Evolutionary conservation across 306 rosid genomes (phyloP).

Genomic region (Nissolia schottii): DNA sequence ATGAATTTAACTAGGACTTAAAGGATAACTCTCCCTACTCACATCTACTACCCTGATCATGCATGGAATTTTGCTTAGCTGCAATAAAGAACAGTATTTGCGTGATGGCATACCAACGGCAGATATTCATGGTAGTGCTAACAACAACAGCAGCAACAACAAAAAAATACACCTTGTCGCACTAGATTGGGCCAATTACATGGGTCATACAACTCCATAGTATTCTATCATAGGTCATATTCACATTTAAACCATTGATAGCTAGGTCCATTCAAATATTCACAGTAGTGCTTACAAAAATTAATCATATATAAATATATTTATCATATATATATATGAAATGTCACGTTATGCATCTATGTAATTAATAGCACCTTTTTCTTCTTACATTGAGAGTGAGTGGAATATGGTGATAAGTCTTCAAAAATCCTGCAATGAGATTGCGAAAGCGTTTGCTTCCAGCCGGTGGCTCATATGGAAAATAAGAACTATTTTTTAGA

Average conservation of each 20-base stretch:
- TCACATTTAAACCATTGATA: too few relatives aligned
- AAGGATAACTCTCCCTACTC: neutral
- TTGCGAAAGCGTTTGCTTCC: conserved; percentile 86
- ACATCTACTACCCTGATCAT: neutral
- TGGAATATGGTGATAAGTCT: conserved; percentile 92
- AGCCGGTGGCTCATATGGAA: conserved; percentile 92
- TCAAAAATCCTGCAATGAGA: conserved; percentile 88
- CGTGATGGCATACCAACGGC: neutral
- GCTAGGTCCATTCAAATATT: too few relatives aligned
- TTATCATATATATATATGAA: too few relatives aligned
- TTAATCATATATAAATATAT: too few relatives aligned
- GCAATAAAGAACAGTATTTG: conserved; percentile 14
- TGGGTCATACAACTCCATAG: too few relatives aligned
- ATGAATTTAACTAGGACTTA: neutral
- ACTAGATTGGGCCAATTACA: too few relatives aligned
- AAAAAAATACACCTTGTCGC: too few relatives aligned
- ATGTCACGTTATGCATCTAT: conserved; percentile 19
- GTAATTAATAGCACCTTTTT: conserved; percentile 4
- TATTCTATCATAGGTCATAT: too few relatives aligned
- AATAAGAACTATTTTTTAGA: conserved; percentile 57
- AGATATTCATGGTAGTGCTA: conserved; percentile 14
- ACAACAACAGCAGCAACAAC: neutral
- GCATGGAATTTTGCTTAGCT: neutral
- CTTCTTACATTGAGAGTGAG: conserved; percentile 68
- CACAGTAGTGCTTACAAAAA: too few relatives aligned